Evolutionary conservation across 164 flowering plant species (phyloP).

Genomic region (Annona squamosa): DNA sequence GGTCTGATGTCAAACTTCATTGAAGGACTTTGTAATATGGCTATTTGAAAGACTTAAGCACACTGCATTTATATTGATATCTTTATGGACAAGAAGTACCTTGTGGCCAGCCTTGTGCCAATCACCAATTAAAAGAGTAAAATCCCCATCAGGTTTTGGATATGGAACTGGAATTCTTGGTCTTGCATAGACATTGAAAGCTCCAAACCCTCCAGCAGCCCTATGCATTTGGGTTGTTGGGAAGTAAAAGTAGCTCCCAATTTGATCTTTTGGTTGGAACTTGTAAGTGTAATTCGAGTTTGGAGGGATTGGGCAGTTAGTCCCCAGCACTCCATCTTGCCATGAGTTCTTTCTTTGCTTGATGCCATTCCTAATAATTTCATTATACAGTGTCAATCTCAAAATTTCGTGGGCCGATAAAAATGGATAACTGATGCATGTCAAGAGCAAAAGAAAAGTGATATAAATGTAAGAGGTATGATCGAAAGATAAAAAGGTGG

Average conservation of each 20-base stretch:
- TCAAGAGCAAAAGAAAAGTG: not conserved
- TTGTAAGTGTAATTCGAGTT: slow-evolving; percentile 60
- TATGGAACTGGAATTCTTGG: slow-evolving; percentile 65
- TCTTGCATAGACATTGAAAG: slow-evolving; percentile 45
- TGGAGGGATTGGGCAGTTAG: slow-evolving; percentile 88
- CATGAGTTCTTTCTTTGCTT: slow-evolving; percentile 87
- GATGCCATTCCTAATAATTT: slow-evolving; percentile 62
- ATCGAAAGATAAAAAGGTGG: no score
- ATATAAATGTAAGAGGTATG: no score
- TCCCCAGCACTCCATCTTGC: slow-evolving; percentile 92
- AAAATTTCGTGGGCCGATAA: not conserved
- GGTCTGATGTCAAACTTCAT: no score
- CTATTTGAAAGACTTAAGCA: no score
- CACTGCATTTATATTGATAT: no score
- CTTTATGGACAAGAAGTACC: slow-evolving; percentile 24
- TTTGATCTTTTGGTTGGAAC: slow-evolving; percentile 80
- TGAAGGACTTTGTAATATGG: no score
- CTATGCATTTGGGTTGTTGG: slow-evolving; percentile 66
- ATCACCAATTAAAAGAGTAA: slow-evolving; percentile 64
- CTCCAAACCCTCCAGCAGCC: slow-evolving; percentile 80
- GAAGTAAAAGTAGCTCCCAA: slow-evolving; percentile 65
- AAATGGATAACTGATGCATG: not conserved
- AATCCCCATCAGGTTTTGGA: slow-evolving; percentile 50
- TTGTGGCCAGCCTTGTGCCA: slow-evolving; percentile 70
- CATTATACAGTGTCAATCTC: not conserved